Evolutionary conservation across 169 alveolate species (phyloP).

Genomic region (Cryptosporidium parvum): DNA sequence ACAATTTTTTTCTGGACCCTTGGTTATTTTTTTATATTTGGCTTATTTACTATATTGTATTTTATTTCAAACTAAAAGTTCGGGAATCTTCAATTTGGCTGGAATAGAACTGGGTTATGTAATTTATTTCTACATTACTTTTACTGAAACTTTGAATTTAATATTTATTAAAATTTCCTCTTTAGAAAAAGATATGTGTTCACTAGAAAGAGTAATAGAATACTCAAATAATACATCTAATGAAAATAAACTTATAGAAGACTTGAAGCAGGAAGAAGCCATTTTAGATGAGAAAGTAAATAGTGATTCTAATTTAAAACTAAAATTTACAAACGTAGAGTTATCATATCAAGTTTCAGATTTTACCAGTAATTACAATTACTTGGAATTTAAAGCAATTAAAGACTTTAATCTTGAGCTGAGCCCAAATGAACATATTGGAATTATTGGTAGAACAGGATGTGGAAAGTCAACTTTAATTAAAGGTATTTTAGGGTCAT

Average conservation of each 20-base stretch:
- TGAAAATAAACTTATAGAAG: background rate
- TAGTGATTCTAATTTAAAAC: background rate
- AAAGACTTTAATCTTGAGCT: constrained; percentile 6
- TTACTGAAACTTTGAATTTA: constrained; percentile 38
- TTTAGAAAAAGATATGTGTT: constrained; percentile 69
- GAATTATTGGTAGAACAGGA: constrained; percentile 64
- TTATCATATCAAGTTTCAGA: background rate
- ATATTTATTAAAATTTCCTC: constrained; percentile 11
- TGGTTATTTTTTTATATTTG: constrained; percentile 24
- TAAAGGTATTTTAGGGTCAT: constrained; percentile 8
- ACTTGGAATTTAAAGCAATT: constrained; percentile 10
- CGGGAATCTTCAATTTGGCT: background rate
- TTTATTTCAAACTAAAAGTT: background rate
- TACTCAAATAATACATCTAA: background rate
- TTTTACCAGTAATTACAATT: background rate
- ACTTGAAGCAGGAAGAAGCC: background rate
- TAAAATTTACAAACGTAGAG: constrained; percentile 23
- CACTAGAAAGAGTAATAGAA: constrained; percentile 52
- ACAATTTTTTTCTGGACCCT: constrained; percentile 45
- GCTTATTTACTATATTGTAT: background rate
- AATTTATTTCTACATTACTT: constrained; percentile 18
- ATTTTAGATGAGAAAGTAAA: background rate
- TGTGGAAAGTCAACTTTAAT: constrained; percentile 60
- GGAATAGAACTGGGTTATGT: background rate
- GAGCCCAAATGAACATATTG: constrained; percentile 25